A percentile compares a stretch with the other conserved stretches of the same genome.
Conservation (phyloP, 2,329 filamentous ascomycete genomes). For the Trichoderma sp. region DNA sequence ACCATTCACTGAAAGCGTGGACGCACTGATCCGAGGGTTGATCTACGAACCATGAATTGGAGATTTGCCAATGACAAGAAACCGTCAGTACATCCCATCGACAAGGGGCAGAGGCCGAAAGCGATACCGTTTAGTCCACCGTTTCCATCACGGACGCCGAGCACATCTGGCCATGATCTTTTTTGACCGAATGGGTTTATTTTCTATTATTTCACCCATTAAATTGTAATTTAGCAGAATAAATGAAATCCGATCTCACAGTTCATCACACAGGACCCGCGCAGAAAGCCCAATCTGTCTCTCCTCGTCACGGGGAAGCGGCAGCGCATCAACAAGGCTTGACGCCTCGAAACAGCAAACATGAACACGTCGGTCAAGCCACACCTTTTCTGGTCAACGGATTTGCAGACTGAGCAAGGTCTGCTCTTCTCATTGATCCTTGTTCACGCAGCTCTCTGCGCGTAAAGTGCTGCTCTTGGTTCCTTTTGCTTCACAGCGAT, state of each 20-base stretch:
- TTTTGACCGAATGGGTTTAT: neutral
- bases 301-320: neutral
- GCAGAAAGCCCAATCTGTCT: neutral
- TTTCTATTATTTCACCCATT: too few relatives aligned
- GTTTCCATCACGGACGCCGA: neutral
- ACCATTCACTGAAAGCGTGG: too few relatives aligned
- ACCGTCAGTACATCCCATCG: too few relatives aligned
- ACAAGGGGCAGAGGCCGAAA: neutral
- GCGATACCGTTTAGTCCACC: neutral
- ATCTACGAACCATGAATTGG: too few relatives aligned
- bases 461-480: neutral
- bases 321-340: neutral
- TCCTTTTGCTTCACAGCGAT: neutral
- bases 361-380: neutral
- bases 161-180: neutral
- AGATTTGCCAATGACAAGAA: too few relatives aligned
- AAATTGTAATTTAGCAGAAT: neutral
- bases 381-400: neutral
- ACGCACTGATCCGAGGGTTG: too few relatives aligned
- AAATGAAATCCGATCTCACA: neutral
- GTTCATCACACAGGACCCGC: neutral
- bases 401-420: conserved; percentile 1
- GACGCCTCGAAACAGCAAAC: neutral
- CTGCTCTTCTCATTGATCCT: neutral
- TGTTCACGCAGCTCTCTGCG: neutral